Percentiles rank a stretch among this genome's conserved stretches.
Evolutionary conservation across 768 basidiomycete genomes (phyloP).

Genomic region (Kwoniella shandongensis): DNA sequence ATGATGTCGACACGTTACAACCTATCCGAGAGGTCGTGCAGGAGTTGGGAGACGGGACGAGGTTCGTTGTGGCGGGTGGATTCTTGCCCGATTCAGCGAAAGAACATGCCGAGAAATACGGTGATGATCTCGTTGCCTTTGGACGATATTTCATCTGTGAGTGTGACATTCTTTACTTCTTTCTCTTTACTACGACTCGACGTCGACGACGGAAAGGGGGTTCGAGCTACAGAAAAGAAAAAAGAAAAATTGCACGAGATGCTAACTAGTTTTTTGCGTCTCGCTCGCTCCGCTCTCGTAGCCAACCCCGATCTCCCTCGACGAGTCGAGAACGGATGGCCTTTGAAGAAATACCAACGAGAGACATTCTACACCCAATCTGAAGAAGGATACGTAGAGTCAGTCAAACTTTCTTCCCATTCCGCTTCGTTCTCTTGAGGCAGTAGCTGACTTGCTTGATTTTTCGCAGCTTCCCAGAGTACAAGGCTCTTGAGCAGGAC

Average conservation of each 20-base stretch:
- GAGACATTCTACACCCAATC: slow-evolving; percentile 12
- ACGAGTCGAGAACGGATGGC: slow-evolving; percentile 7
- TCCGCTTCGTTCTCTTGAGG: neutral
- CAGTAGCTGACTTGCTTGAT: neutral
- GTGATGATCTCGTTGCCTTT: slow-evolving; percentile 8
- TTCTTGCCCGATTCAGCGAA: slow-evolving; percentile 4
- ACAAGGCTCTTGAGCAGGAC: slow-evolving; percentile 3
- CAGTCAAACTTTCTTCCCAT: no score
- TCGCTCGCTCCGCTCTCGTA: neutral
- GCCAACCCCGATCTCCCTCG: slow-evolving; percentile 16
- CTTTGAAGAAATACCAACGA: slow-evolving; percentile 11
- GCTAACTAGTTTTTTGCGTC: no score
- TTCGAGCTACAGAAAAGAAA: neutral
- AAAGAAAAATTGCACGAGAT: no score
- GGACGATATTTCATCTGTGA: slow-evolving; percentile 17
- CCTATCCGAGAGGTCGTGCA: neutral
- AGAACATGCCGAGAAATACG: neutral
- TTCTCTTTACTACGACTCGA: neutral
- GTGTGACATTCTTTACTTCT: neutral
- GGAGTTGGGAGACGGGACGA: neutral
- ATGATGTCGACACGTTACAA: slow-evolving; percentile 3
- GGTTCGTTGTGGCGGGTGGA: slow-evolving; percentile 6
- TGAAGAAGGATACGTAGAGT: slow-evolving; percentile 12
- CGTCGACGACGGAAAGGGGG: neutral
- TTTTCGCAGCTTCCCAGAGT: neutral